Evolutionary conservation across 2,329 filamentous ascomycete genomes (phyloP).

Genomic region (Tolypocladium tundrense): DNA sequence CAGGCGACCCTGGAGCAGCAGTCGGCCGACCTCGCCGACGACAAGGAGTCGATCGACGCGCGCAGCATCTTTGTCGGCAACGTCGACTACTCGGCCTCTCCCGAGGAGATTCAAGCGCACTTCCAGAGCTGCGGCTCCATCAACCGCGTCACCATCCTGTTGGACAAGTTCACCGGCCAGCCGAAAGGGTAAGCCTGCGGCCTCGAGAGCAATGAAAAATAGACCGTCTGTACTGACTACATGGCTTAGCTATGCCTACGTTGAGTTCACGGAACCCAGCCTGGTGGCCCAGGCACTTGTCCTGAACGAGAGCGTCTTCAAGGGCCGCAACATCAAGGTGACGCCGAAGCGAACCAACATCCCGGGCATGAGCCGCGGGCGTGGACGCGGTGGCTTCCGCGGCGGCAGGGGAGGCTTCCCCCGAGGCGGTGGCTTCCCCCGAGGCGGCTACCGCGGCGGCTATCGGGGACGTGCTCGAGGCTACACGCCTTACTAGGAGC

Average conservation of each 20-base stretch:
- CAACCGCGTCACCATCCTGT: slow-evolving; percentile 92
- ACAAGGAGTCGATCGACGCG: slow-evolving; percentile 90
- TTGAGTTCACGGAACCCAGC: slow-evolving; percentile 92
- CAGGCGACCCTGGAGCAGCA: slow-evolving; percentile 78
- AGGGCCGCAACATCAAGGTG: slow-evolving; percentile 92
- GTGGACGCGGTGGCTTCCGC: slow-evolving; percentile 47
- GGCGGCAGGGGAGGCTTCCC: slow-evolving; percentile 33
- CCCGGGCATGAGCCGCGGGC: slow-evolving; percentile 81
- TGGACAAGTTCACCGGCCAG: slow-evolving; percentile 98
- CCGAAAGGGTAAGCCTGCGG: slow-evolving; percentile 70
- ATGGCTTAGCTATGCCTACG: slow-evolving; percentile 77
- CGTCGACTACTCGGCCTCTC: slow-evolving; percentile 93
- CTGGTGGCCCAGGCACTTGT: slow-evolving; percentile 89
- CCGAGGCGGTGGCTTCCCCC: slow-evolving; percentile 43
- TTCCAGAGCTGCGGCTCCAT: slow-evolving; percentile 97
- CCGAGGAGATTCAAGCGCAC: slow-evolving; percentile 92
- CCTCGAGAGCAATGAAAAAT: not conserved
- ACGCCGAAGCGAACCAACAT: slow-evolving; percentile 91
- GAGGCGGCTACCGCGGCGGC: slow-evolving; percentile 55
- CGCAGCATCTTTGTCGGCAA: slow-evolving; percentile 98
- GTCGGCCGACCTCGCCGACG: slow-evolving; percentile 72
- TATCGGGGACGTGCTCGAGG: slow-evolving; percentile 58
- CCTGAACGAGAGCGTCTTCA: slow-evolving; percentile 92
- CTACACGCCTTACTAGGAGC: slow-evolving; percentile 52
- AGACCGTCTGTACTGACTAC: not conserved